A percentile compares a stretch with the other conserved stretches of the same genome.
Evolutionary conservation across 345 rosid species (phyloP).

Genomic region (Ceriops tagal): DNA sequence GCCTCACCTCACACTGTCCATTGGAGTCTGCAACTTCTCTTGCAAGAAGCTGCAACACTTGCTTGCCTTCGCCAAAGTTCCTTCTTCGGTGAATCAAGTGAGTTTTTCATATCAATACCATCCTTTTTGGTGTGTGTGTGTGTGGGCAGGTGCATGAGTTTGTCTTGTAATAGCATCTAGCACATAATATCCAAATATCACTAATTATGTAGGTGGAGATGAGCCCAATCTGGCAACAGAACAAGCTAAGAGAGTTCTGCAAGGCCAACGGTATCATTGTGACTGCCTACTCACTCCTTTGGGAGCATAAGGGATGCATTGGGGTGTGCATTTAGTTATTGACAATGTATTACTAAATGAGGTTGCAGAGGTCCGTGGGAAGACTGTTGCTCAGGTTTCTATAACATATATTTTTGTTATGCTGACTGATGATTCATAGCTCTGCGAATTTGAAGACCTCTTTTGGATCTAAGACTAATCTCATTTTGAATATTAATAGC

Average conservation of each 20-base stretch:
- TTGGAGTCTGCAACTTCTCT: constrained; percentile 13
- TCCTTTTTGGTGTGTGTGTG: not conserved
- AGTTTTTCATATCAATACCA: not conserved
- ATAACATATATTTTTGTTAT: not conserved
- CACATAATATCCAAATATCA: not conserved
- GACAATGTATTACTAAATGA: constrained; percentile 20
- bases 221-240: constrained; percentile 33
- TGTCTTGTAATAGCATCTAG: not conserved
- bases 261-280: constrained; percentile 8
- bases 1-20: constrained; percentile 12
- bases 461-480: too few species aligned
- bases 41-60: constrained; percentile 8
- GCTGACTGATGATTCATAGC: not conserved
- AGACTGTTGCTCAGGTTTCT: constrained; percentile 31
- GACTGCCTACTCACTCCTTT: constrained; percentile 26
- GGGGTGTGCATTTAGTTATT: constrained; percentile 25
- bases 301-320: constrained; percentile 22
- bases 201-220: constrained; percentile 27
- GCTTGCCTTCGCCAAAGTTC: constrained; percentile 1
- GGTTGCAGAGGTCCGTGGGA: constrained; percentile 20
- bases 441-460: not conserved
- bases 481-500: too few species aligned
- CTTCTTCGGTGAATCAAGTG: constrained; percentile 12
- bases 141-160: not conserved
- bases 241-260: constrained; percentile 29